Evolutionary conservation across 108 stramenopile species (phyloP), one percentile per base, ranked within the genome.

Genomic region (Discostella pseudostelligera): DNA sequence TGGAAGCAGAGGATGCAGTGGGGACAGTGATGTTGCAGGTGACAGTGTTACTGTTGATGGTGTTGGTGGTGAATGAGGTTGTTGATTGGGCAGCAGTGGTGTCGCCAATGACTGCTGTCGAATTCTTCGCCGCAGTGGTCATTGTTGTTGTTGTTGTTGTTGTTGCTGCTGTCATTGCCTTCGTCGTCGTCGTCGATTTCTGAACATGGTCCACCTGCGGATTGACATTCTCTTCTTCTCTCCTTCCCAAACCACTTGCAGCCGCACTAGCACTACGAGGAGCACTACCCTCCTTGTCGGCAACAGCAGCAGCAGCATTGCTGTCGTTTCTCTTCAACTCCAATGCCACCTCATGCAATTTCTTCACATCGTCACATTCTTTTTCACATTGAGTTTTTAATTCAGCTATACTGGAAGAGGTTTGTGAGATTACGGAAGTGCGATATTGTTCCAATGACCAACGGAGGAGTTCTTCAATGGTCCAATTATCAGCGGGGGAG

Each of bases 401-500:
- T 0, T 60, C 47, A 19, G 69, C 72, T 0, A 85, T 67, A 25
- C 78, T 71, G 4, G 69, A 36, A 39, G 78, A 65, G 9, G 78
- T 68, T 22, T 71, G 74, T 1, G 65, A 50, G 13, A 82, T 73
- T 12, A 80, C 81, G 42, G 67, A 73, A 3, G 19, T 20, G 17
- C 85, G 76, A 11, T 85, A 69, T 57, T 75, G 86, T 22, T 81
- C 39, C 19, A 87, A 66, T 40, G 77, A 83, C 86, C 86, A 92
- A 51, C 85, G 81, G 47, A 92, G 36, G 16, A 88, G 78, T 69
- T 92, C 74, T 62, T 92, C 90, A 14, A 92, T 73, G 8, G 84
- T 87, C 90, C 90, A 92, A 5, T 74, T 53, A 22, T 80, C 65
- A 55, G n/a, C n/a, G n/a, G n/a, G n/a, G n/a, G n/a, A n/a, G n/a